Base-by-base conservation (phyloP, 306 rosid species). In the Rosa rugosa region DNA sequence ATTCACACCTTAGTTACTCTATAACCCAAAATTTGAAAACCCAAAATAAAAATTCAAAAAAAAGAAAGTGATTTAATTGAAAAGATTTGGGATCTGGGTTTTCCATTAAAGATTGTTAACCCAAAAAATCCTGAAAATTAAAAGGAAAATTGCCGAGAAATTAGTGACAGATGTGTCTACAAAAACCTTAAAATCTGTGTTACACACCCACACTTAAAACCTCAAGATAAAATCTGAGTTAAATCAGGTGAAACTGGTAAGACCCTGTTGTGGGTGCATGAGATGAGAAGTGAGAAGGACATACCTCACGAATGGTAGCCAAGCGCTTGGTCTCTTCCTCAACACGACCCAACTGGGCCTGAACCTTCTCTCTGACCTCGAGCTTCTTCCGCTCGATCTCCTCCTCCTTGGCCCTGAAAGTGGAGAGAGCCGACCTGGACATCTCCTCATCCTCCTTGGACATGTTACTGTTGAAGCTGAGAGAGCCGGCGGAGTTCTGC, bases 311-410 rank as follows among this genome's bases (percentile, higher is more conserved):
- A 83, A 94, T 92, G 27, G 83, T 78, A 42, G 98, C 97, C 69
- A 94, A 90, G 60, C 97, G 97, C 82, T 94, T 94, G 71, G 95
- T 92, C 88, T 94, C 98, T 90, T 94, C 98, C 51, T 94, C 97
- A 11, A 92, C 98, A 0, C 97, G 91, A 82, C 97, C 98, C 40
- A 94, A 72, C 81, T 94, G 98, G 0, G 88, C 91, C 75, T 94
- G 97, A 78, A 94, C 97, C 54, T 91, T 92, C 22, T 94, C 98
- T 66, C 97, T 76, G 5, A 94, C 97, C 86, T 94, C 98, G 95
- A 94, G 76, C 87, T 91, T 92, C 95, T 88, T 94, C 92, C 86
- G 84, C 80, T 94, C 98, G 83, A 94, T 94, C 88, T 94, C 98
- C 75, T 94, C 98, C 80, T 94, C 98, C 34, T 94, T 94, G 64